Base-by-base conservation (phyloP, 2,329 filamentous ascomycete genomes). In the Plectosphaerella plurivora region DNA sequence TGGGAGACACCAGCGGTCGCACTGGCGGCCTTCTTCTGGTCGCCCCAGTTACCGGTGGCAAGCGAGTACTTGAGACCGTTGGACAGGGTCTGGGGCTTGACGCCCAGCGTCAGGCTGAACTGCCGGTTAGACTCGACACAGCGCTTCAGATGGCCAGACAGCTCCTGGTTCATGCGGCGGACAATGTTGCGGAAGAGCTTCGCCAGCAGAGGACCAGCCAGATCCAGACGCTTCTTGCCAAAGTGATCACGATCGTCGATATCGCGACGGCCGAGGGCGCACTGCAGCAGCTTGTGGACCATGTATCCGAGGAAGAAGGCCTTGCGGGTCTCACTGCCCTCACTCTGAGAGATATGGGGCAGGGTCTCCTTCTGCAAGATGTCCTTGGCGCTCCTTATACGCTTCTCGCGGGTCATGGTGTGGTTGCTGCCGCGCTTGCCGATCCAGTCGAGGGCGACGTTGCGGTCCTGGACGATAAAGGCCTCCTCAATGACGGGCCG, bases 301-400 rank as follows among this genome's bases (percentile, higher is more conserved):
- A 99, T 99, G 73, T 99, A 99, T 20, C 95, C 94, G 47, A 99
- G 77, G 79, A 97, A 99, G 73, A 96, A 99, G 3, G 95, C 94
- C 68, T 99, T 99, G 54, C 91, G 81, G 1, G 93, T 97, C 68
- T 97, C 93, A 61, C 91, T 95, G 25, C 94, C 94, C 70, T 97
- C 91, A 55, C 83, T 86, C 68, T 99, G 94, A 1, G 93, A 97
- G 56, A 99, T 97, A 65, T 99, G 94, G 22, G 94, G 95, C 46
- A 99, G 74, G 59, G 96, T 88, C 70, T 99, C 95, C 74, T 97
- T 97, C 69, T 97, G 92, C 70, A 99, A 84, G 60, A 99, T 92
- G 61, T 97, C 94, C 63, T 89, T 84, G 4, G 94, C 94, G 59
- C 94, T 93, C 62, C 91, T 87, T 45, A 97, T 85, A 79, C 95